These are phyloP conservation scores for Aspergillus campestris DNA, from an alignment of 495 filamentous ascomycete genomes.

Conservation along the genomic window DNA sequence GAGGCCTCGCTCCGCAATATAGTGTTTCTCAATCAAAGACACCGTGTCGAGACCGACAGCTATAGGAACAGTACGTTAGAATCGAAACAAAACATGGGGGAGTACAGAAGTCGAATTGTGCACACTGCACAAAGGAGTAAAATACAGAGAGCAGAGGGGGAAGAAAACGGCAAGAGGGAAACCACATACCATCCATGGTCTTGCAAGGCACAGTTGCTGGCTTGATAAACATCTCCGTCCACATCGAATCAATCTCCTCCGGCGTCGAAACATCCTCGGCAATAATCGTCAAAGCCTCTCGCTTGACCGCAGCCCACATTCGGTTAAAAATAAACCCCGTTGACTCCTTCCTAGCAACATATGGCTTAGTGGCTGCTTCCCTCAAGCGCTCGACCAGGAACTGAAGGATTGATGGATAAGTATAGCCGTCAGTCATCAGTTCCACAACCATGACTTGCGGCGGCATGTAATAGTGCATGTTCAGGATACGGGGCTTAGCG, in stretches of 20 bases:
- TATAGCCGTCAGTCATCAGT: conserved; percentile 43
- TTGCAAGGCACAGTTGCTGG: conserved; percentile 15
- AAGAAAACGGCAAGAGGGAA: too few species aligned
- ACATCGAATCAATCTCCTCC: conserved; percentile 34
- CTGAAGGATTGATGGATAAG: conserved; percentile 28
- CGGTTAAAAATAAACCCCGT: conserved; percentile 47
- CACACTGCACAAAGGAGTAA: not conserved
- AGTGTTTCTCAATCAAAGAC: conserved; percentile 32
- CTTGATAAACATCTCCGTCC: conserved; percentile 31
- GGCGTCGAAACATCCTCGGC: conserved; percentile 34
- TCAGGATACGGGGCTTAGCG: conserved; percentile 22
- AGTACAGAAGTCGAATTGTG: not conserved
- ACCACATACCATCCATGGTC: conserved; percentile 21
- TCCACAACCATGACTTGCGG: conserved; percentile 35
- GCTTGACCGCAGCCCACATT: conserved; percentile 44
- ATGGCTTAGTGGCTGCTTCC: conserved; percentile 34
- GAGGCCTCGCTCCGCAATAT: conserved; percentile 37
- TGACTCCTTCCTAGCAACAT: conserved; percentile 34
- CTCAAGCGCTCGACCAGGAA: conserved; percentile 28
- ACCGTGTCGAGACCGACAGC: conserved; percentile 47
- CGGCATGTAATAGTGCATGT: conserved; percentile 44
- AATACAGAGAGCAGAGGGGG: too few species aligned
- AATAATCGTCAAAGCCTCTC: conserved; percentile 37
- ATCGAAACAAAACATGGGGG: not conserved
- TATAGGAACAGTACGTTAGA: conserved; percentile 4